Evolutionary conservation across 257 asterid genomes (phyloP).

Genomic region (Ilex asprella): DNA sequence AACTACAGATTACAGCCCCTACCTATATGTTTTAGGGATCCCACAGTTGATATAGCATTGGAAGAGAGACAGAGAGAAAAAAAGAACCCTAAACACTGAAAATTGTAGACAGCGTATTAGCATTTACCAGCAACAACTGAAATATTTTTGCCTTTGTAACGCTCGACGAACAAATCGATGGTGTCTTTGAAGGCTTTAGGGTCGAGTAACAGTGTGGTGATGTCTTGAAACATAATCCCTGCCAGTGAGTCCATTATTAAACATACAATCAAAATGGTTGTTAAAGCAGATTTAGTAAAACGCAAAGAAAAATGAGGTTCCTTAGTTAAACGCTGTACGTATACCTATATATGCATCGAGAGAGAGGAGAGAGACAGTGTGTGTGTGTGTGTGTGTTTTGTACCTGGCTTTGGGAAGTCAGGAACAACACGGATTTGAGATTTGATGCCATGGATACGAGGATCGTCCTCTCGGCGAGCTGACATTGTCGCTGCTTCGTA

Average conservation of each 20-base stretch:
- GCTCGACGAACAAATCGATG: constrained; percentile 76
- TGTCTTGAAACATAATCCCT: constrained; percentile 93
- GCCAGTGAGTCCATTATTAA: constrained; percentile 5
- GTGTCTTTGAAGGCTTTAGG: constrained; percentile 73
- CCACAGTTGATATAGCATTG: background rate
- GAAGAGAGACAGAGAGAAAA: background rate
- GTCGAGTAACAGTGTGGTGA: constrained; percentile 68
- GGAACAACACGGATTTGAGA: constrained; percentile 82
- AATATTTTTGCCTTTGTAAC: constrained; percentile 54
- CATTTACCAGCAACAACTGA: constrained; percentile 80
- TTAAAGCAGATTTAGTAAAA: too few species aligned
- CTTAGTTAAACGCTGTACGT: background rate
- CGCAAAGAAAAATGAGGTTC: too few species aligned
- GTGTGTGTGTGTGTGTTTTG: background rate
- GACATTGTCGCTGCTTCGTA: constrained; percentile 37
- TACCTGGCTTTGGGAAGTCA: constrained; percentile 70
- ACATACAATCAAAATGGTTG: background rate
- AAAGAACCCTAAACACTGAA: too few species aligned
- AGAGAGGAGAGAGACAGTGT: background rate
- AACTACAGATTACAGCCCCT: too few species aligned
- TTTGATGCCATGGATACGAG: constrained; percentile 65
- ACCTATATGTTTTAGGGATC: background rate
- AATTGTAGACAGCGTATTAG: background rate
- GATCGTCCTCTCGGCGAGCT: constrained; percentile 49
- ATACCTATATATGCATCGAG: background rate